These are phyloP conservation scores for Houttuynia cordata DNA, from an alignment of 164 flowering plant genomes.

Conservation along the genomic window DNA sequence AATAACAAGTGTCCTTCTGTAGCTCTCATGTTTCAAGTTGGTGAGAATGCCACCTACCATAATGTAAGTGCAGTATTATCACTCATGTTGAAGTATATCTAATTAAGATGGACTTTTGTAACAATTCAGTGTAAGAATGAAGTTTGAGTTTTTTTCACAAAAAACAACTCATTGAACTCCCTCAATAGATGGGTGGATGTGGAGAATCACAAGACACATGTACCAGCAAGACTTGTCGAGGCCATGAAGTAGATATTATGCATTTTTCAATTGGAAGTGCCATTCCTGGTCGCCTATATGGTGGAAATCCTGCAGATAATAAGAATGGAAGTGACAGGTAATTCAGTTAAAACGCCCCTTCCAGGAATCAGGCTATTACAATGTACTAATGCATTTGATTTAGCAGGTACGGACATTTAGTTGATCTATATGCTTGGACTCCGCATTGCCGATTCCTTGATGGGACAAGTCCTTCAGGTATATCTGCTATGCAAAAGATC, in stretches of 20 bases:
- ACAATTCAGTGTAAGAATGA: too few relatives aligned
- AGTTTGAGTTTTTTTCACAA: background rate
- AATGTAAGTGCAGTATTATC: slow-evolving; percentile 35
- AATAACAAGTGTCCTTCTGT: slow-evolving; percentile 78
- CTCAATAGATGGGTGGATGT: slow-evolving; percentile 44
- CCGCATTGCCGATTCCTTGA: slow-evolving; percentile 89
- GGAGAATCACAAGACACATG: slow-evolving; percentile 23
- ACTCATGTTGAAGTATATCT: background rate
- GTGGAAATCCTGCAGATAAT: slow-evolving; percentile 36
- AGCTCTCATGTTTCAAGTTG: slow-evolving; percentile 93
- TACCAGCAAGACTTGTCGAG: slow-evolving; percentile 31
- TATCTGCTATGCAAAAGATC: background rate
- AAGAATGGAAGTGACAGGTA: slow-evolving; percentile 73
- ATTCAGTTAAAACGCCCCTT: background rate
- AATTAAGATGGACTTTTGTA: background rate
- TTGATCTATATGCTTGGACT: slow-evolving; percentile 84
- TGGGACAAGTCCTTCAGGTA: slow-evolving; percentile 87
- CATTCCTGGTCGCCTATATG: slow-evolving; percentile 44
- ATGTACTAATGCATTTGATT: background rate
- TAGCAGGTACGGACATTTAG: slow-evolving; percentile 80
- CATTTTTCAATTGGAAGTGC: slow-evolving; percentile 51
- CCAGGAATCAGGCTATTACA: background rate
- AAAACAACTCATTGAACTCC: slow-evolving; percentile 7
- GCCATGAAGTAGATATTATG: slow-evolving; percentile 46
- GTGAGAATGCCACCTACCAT: slow-evolving; percentile 77